Evolutionary conservation across 305 asterid genomes (phyloP).

Genomic region (Fraxinus nigra): DNA sequence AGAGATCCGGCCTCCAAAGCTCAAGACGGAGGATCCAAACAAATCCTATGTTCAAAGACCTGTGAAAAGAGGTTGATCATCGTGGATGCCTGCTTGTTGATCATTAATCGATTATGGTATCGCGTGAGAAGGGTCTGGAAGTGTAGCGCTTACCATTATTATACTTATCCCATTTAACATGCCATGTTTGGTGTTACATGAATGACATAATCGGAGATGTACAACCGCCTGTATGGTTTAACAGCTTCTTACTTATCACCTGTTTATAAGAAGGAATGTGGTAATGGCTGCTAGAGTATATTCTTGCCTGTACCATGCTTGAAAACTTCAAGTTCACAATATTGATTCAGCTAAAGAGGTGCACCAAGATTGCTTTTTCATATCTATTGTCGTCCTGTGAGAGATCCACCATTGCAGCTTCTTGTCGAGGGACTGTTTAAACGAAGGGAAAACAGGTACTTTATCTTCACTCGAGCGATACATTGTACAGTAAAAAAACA

Average conservation of each 20-base stretch:
- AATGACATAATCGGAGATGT: not conserved
- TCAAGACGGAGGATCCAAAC: constrained; percentile 98
- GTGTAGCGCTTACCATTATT: constrained; percentile 13
- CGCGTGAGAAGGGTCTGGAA: constrained; percentile 20
- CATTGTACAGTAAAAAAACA: constrained; percentile 23
- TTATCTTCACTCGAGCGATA: constrained; percentile 23
- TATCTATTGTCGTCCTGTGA: not conserved
- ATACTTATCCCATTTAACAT: constrained; percentile 8
- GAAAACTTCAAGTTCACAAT: not conserved
- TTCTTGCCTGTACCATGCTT: not conserved
- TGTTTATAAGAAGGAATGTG: not conserved
- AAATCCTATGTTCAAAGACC: constrained; percentile 97
- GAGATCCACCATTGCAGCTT: not conserved
- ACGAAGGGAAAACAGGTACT: too few species aligned
- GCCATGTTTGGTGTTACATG: not conserved
- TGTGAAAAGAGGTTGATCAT: constrained; percentile 61
- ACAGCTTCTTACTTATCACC: not conserved
- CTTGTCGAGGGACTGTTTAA: not conserved
- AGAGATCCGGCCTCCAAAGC: constrained; percentile 95
- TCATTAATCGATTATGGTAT: not conserved
- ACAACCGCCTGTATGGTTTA: not conserved
- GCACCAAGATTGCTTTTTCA: not conserved
- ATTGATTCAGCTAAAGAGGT: not conserved
- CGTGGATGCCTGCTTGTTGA: not conserved
- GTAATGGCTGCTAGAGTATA: not conserved